Evolutionary conservation across 495 filamentous ascomycete genomes (phyloP).

Genomic region (Pseudomonodictys pantanalensis): DNA sequence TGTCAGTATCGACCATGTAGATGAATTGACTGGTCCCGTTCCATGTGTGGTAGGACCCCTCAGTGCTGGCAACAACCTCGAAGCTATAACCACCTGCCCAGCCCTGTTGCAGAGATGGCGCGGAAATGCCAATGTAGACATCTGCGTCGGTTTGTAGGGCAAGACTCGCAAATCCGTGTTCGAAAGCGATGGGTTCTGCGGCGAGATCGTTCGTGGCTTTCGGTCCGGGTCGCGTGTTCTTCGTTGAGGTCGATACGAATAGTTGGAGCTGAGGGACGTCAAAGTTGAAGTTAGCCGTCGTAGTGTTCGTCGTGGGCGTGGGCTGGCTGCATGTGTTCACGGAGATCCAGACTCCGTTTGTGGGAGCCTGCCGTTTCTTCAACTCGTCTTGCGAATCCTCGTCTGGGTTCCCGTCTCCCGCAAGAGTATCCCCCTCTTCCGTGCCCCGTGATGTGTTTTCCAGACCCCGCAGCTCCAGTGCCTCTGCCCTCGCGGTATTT

Average conservation of each 20-base stretch:
- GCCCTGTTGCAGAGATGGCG: constrained; percentile 55
- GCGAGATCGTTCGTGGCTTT: constrained; percentile 38
- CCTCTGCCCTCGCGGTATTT: background rate
- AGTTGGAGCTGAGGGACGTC: constrained; percentile 69
- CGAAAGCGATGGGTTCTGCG: constrained; percentile 47
- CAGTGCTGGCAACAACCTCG: constrained; percentile 77
- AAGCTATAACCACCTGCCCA: constrained; percentile 68
- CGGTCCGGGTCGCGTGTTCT: constrained; percentile 68
- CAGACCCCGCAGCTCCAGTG: background rate
- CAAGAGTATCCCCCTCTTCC: background rate
- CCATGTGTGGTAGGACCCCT: constrained; percentile 65
- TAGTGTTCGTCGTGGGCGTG: constrained; percentile 44
- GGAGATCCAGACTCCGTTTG: constrained; percentile 62
- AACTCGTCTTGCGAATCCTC: constrained; percentile 8
- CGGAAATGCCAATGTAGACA: constrained; percentile 72
- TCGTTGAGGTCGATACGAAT: constrained; percentile 66
- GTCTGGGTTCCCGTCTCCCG: constrained; percentile 12
- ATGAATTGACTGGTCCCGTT: constrained; percentile 51
- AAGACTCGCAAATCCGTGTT: constrained; percentile 61
- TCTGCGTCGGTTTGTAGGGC: constrained; percentile 54
- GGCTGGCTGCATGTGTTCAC: constrained; percentile 80
- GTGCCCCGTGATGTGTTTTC: constrained; percentile 5
- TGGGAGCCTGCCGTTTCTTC: constrained; percentile 10
- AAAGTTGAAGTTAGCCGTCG: constrained; percentile 32
- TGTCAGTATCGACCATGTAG: constrained; percentile 76